Percentiles rank a stretch among this genome's conserved stretches.
These are phyloP conservation scores for Neurospora discreta DNA, from an alignment of 495 filamentous ascomycete species.

Conservation along the genomic window DNA sequence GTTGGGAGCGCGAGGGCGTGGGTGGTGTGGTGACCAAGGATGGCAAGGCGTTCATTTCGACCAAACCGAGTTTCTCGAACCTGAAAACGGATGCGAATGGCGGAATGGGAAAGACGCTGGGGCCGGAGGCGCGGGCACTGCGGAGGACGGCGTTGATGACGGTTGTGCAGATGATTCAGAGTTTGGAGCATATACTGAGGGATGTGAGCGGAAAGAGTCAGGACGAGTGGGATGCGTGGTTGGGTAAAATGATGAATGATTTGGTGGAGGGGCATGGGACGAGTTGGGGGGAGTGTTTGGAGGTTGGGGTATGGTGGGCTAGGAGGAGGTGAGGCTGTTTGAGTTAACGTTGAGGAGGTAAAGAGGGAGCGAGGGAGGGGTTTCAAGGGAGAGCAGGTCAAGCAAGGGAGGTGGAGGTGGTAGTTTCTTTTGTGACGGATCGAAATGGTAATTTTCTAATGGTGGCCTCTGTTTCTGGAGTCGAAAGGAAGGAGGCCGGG, in stretches of 20 bases:
- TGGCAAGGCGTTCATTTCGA: conserved; percentile 38
- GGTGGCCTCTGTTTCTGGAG: neutral
- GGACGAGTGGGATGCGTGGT: conserved; percentile 90
- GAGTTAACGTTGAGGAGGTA: neutral
- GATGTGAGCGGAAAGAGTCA: conserved; percentile 75
- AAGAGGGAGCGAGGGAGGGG: too few relatives aligned
- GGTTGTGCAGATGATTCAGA: conserved; percentile 79
- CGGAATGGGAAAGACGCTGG: conserved; percentile 37
- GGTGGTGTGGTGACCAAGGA: conserved; percentile 43
- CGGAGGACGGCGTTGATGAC: conserved; percentile 69
- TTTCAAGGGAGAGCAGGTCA: neutral
- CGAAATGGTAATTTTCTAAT: neutral
- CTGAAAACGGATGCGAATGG: conserved; percentile 7
- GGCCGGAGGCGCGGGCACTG: conserved; percentile 60
- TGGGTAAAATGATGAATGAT: conserved; percentile 75
- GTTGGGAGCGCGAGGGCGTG: conserved; percentile 76
- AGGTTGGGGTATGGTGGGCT: conserved; percentile 93
- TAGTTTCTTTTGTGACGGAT: neutral
- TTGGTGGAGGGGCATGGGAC: conserved; percentile 69
- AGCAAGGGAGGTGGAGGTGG: neutral
- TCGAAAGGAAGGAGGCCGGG: neutral
- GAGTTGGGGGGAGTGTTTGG: conserved; percentile 77
- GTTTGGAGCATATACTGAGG: conserved; percentile 70
- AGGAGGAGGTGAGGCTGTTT: conserved; percentile 40
- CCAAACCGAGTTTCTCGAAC: conserved; percentile 8